A percentile compares a stretch with the other conserved stretches of the same genome.
These are phyloP conservation scores for Henckelia pumila DNA, from an alignment of 257 asterid genomes.

Conservation along the genomic window DNA sequence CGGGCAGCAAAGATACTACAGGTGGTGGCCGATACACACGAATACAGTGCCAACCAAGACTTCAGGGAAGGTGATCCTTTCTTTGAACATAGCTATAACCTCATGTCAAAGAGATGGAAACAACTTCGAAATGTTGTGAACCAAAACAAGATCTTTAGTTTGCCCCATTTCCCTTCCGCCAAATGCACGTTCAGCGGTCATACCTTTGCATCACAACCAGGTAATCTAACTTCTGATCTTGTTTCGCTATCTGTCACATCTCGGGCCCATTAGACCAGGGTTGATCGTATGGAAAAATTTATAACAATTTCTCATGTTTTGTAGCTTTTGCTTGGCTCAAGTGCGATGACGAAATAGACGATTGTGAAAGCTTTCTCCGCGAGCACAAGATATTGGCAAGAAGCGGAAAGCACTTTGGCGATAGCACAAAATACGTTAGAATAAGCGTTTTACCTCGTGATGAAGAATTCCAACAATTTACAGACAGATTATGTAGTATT, in stretches of 20 bases:
- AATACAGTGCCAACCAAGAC: slow-evolving; percentile 18
- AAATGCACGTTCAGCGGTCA: slow-evolving; percentile 58
- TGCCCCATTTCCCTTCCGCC: slow-evolving; percentile 51
- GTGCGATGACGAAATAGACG: slow-evolving; percentile 59
- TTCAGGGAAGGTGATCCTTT: slow-evolving; percentile 41
- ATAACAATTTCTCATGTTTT: neutral
- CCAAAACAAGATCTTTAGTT: slow-evolving; percentile 51
- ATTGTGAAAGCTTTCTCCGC: slow-evolving; percentile 67
- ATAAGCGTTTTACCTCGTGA: slow-evolving; percentile 63
- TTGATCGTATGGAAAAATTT: neutral
- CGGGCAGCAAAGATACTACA: slow-evolving; percentile 79
- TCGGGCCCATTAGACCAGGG: neutral
- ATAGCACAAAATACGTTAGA: slow-evolving; percentile 59
- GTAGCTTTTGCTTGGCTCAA: slow-evolving; percentile 91
- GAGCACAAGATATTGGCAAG: slow-evolving; percentile 59
- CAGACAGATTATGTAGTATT: slow-evolving; percentile 48
- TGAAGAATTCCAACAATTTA: slow-evolving; percentile 52
- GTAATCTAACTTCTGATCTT: slow-evolving; percentile 26
- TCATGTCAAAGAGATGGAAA: slow-evolving; percentile 69
- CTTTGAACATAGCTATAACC: slow-evolving; percentile 53
- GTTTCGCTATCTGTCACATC: neutral
- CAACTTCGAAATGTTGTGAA: slow-evolving; percentile 61
- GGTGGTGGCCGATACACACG: slow-evolving; percentile 55
- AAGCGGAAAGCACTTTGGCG: slow-evolving; percentile 76
- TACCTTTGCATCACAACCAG: slow-evolving; percentile 64